These are phyloP conservation scores for Trichosporon faecale DNA, from an alignment of 1,284 basidiomycete genomes.

Conservation along the genomic window DNA sequence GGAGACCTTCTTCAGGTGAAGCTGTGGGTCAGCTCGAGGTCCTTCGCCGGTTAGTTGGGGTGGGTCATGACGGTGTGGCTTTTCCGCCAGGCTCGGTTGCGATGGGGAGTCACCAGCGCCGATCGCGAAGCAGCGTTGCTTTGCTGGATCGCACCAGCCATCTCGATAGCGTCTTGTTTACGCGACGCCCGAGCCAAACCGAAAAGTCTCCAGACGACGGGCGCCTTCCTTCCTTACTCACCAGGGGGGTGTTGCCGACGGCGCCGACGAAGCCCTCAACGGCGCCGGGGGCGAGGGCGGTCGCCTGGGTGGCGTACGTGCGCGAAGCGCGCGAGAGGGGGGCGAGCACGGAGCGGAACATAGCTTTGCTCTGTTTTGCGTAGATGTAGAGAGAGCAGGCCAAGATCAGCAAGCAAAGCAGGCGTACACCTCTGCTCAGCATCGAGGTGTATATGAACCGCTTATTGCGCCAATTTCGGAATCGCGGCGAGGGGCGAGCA, in stretches of 20 bases:
- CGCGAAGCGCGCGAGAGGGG: conserved; percentile 27
- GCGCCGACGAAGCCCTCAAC: conserved; percentile 84
- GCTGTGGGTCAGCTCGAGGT: conserved; percentile 55
- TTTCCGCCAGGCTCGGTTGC: not conserved
- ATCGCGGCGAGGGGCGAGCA: not conserved
- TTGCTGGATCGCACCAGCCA: not conserved
- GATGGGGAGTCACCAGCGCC: too few relatives aligned
- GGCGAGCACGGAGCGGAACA: conserved; percentile 21
- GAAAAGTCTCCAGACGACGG: not conserved
- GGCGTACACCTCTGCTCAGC: not conserved
- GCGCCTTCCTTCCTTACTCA: conserved; percentile 51
- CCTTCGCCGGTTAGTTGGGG: not conserved
- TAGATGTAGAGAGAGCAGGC: not conserved
- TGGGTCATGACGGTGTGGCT: not conserved
- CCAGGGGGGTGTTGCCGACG: conserved; percentile 91
- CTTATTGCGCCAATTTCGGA: conserved; percentile 4
- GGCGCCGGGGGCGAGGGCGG: conserved; percentile 43
- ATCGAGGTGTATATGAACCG: not conserved
- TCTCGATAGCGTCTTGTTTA: not conserved
- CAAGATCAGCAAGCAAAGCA: not conserved
- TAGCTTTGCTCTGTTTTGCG: not conserved
- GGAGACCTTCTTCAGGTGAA: conserved; percentile 78
- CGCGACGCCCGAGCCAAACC: not conserved
- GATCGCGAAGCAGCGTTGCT: not conserved
- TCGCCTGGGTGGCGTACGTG: conserved; percentile 41